These are phyloP conservation scores for Vitis labrusca DNA, from an alignment of 164 flowering plant genomes.

Conservation along the genomic window DNA sequence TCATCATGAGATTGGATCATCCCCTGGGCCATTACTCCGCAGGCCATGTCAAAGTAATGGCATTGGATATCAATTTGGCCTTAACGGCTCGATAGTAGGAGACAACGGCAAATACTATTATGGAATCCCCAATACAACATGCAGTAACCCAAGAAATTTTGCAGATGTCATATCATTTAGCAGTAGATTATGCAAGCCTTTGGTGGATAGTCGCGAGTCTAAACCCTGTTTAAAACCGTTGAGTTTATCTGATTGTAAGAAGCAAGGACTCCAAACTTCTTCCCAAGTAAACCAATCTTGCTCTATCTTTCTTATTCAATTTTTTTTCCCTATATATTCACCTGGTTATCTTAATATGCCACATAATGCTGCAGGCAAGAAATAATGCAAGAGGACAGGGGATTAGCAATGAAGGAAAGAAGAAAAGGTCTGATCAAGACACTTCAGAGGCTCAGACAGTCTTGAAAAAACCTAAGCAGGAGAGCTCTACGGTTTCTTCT, in stretches of 20 bases:
- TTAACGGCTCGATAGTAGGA: constrained; percentile 16
- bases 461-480: constrained; percentile 54
- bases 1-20: constrained; percentile 16
- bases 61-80: constrained; percentile 23
- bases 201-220: constrained; percentile 27
- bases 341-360: neutral
- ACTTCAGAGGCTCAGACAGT: constrained; percentile 21
- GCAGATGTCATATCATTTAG: constrained; percentile 30
- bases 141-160: constrained; percentile 32
- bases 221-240: constrained; percentile 27
- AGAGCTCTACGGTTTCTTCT: constrained; percentile 43
- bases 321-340: neutral
- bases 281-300: constrained; percentile 25
- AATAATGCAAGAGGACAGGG: constrained; percentile 37
- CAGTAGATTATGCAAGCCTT: constrained; percentile 32
- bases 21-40: constrained; percentile 12
- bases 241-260: constrained; percentile 29
- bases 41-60: constrained; percentile 15
- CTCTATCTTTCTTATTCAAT: neutral
- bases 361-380: constrained; percentile 30
- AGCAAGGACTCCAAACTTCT: constrained; percentile 32
- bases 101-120: constrained; percentile 21
- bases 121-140: constrained; percentile 21
- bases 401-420: constrained; percentile 45
- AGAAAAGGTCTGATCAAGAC: constrained; percentile 47